Evolutionary conservation across 2,329 filamentous ascomycete genomes (phyloP).

Genomic region (Colletotrichum sp.): DNA sequence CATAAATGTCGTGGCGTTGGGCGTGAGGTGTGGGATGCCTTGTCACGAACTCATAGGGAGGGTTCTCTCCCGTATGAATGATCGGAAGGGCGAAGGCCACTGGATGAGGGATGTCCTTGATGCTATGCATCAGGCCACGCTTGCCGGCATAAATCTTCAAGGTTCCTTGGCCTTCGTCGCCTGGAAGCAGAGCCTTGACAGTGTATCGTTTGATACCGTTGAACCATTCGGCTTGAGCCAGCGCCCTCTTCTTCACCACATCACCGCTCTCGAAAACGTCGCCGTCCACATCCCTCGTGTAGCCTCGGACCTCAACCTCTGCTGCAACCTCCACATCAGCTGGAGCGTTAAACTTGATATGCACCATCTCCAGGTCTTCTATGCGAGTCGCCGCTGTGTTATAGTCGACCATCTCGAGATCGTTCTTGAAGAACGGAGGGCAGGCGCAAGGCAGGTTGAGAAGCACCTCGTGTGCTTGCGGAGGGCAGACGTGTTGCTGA

Average conservation of each 20-base stretch:
- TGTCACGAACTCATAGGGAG: constrained; percentile 89
- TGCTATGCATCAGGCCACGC: constrained; percentile 94
- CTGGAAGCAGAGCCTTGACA: constrained; percentile 88
- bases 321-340: constrained; percentile 90
- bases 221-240: constrained; percentile 93
- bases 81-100: constrained; percentile 90
- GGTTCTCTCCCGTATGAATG: constrained; percentile 89
- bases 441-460: constrained; percentile 86
- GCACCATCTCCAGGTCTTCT: constrained; percentile 92
- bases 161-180: constrained; percentile 86
- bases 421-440: constrained; percentile 86
- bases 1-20: constrained; percentile 96
- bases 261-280: constrained; percentile 95
- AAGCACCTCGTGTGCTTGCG: constrained; percentile 83
- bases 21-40: constrained; percentile 96
- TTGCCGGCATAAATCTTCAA: constrained; percentile 94
- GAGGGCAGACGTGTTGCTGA: constrained; percentile 92
- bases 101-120: constrained; percentile 93
- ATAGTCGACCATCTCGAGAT: constrained; percentile 82
- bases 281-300: constrained; percentile 82
- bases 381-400: constrained; percentile 86
- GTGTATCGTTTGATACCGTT: constrained; percentile 88
- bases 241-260: constrained; percentile 79
- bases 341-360: constrained; percentile 86
- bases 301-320: constrained; percentile 86